Conservation (phyloP, 2,329 filamentous ascomycete genomes). For the Ceratocystis colombiana region DNA sequence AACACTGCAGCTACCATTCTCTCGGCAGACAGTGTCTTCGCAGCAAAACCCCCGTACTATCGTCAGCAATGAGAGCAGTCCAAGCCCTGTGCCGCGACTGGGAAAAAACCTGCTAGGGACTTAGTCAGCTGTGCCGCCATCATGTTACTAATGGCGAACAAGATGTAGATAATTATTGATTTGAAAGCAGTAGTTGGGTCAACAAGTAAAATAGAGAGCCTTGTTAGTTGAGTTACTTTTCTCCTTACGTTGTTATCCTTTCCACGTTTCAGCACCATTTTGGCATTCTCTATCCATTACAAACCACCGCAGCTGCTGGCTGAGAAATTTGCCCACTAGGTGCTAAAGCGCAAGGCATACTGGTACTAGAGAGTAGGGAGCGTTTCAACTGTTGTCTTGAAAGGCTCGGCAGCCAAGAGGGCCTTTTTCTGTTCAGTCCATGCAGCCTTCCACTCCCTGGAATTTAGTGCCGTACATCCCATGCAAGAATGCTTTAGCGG, state of each 20-base stretch:
- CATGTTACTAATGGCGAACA: not conserved
- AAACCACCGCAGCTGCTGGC: not conserved
- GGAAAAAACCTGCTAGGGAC: not conserved
- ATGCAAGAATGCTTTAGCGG: not conserved
- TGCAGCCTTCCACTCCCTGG: not conserved
- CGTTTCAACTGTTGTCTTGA: constrained; percentile 6
- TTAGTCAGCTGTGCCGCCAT: constrained; percentile 9
- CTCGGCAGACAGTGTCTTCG: constrained; percentile 3
- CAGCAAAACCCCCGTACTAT: not conserved
- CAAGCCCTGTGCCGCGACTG: not conserved
- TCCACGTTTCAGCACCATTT: not conserved
- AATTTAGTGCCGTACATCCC: not conserved
- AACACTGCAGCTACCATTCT: not conserved
- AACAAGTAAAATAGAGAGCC: not conserved
- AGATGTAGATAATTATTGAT: not conserved
- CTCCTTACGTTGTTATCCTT: not conserved
- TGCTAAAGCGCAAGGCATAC: not conserved
- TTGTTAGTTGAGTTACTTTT: not conserved
- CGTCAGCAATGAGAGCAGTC: not conserved
- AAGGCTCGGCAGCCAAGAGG: constrained; percentile 2
- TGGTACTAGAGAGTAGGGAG: not conserved
- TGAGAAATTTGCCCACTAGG: not conserved
- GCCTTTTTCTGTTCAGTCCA: not conserved
- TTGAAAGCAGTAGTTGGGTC: not conserved
- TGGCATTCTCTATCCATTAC: not conserved